Percentiles rank a stretch among this genome's conserved stretches.
Evolutionary conservation across 2,329 filamentous ascomycete species (phyloP).

Genomic region (Pseudogymnoascus sp.): DNA sequence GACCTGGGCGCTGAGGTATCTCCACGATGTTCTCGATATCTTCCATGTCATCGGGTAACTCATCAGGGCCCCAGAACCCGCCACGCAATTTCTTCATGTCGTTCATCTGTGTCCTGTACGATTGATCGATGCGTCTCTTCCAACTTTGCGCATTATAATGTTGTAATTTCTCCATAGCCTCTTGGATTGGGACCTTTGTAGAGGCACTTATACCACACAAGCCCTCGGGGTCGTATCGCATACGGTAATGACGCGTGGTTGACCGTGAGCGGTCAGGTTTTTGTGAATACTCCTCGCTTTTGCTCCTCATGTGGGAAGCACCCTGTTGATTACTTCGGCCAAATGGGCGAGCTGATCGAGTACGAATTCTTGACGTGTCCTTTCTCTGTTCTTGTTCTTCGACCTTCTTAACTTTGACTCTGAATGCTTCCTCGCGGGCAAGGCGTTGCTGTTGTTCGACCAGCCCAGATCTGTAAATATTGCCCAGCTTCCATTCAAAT

Average conservation of each 20-base stretch:
- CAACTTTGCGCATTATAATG: slow-evolving; percentile 82
- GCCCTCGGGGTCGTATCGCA: slow-evolving; percentile 74
- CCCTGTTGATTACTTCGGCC: slow-evolving; percentile 27
- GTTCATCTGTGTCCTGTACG: slow-evolving; percentile 61
- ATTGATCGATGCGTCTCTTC: slow-evolving; percentile 82
- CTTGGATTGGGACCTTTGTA: slow-evolving; percentile 65
- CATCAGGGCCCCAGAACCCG: slow-evolving; percentile 75
- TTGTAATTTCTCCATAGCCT: slow-evolving; percentile 70
- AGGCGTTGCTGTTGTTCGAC: slow-evolving; percentile 85
- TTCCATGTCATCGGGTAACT: slow-evolving; percentile 72
- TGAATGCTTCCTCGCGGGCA: slow-evolving; percentile 84
- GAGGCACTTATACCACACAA: slow-evolving; percentile 65
- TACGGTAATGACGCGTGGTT: slow-evolving; percentile 37
- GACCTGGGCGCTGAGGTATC: slow-evolving; percentile 74
- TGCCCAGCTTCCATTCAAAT: slow-evolving; percentile 94
- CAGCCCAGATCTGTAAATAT: slow-evolving; percentile 85
- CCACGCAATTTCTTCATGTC: slow-evolving; percentile 74
- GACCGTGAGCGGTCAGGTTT: slow-evolving; percentile 28
- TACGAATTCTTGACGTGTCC: slow-evolving; percentile 47
- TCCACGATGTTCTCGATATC: slow-evolving; percentile 81
- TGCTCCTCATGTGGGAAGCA: slow-evolving; percentile 23
- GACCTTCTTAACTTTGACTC: slow-evolving; percentile 79
- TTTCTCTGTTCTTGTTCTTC: slow-evolving; percentile 60
- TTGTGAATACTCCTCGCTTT: slow-evolving; percentile 29
- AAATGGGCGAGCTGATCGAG: slow-evolving; percentile 42